Base-by-base conservation (phyloP, 805 yeast species). In the Hanseniaspora lindneri region DNA sequence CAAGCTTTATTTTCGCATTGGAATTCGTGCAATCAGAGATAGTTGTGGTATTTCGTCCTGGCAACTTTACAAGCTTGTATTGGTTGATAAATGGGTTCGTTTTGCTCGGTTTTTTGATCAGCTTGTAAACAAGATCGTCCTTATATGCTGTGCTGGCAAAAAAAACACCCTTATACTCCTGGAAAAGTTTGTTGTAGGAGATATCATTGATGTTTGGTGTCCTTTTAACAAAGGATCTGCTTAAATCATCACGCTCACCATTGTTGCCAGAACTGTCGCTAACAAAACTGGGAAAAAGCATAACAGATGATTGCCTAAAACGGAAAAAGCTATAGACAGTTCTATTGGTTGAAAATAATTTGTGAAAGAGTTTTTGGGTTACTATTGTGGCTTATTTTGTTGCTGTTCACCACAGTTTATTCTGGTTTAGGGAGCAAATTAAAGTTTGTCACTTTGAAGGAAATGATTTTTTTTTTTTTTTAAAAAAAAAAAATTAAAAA, bases 1-100 rank as follows among this genome's bases (percentile, higher is more conserved):
- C 62, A 46, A 57, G 56, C 39, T 57, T 60, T 1, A 63, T 65
- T 43, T 60, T 58, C 4, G 65, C 64, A 52, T 55, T 29, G 17
- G 43, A 35, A 19, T 39, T 46, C 1, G 49, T 46, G 24, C 49
- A 46, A 9, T 32, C 39, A 3, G 49, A 41, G 14, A 46, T 11
- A 4, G 49, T 46, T 14, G 49, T 46, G 3, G 49, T 37, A 9
- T 33, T 30, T 17, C 32, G 29, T 4, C 33, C 33, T 5, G 49
- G 28, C 16, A 46, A 17, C 4, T 34, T 17, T 14, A 46, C 14
- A 14, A 46, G 43, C 23, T 46, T 46, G 43, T 46, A 46, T 39
- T 46, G 49, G 30, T 46, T 46, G 4, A 46, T 46, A 41, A 30
- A 46, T 24, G 49, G 49, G 14, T 37, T n/a, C 10, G n/a, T 32